Base-by-base conservation (phyloP, 139 green algal species). In the Dunaliella sp. region DNA sequence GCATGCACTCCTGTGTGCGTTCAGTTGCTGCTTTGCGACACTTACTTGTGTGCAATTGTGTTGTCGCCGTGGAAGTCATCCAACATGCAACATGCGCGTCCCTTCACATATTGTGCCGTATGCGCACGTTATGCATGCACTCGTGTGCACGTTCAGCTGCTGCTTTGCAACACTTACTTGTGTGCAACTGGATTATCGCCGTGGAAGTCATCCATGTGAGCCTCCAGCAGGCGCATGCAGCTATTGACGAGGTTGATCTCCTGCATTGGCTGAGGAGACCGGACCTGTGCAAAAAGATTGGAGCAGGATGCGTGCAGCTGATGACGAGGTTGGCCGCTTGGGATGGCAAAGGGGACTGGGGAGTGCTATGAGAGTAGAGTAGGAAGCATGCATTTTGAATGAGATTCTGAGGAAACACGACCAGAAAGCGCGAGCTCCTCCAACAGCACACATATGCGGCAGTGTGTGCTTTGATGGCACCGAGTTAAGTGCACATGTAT, bases 171-270 rank as follows among this genome's bases (percentile, higher is more conserved):
- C 48, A 65, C 48, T 65, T 7, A 65, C 73, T 78, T 32, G 28
- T 78, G 73, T 16, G 28, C 73, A 12, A 78, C 73, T 78, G 79
- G 79, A 33, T 73, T 65, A 1, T 65, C 36, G 36, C 36, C 36
- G 28, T 38, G 77, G 16, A 59, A 96, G 31, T 94, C 89, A 38
- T 94, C 92, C 83, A 96, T 80, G 77, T 93, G 90, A 21, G 84
- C 83, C 16, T 91, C 84, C 32, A 94, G 80, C 87, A 94, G 83
- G 22, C 90, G 78, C 90, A 93, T 94, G 38, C 92, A 91, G 30
- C 79, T 88, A 28, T 33, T 38, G 30, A 89, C 92, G 36, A 96
- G 77, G 86, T 95, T 95, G 90, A 92, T 93, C 26, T 95, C 92
- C 82, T 93, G 89, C 89, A 92, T 92, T 34, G 89, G 87, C 48